Base-by-base conservation (phyloP, 805 yeast genomes). In the Suhomyces kilbournensis region DNA sequence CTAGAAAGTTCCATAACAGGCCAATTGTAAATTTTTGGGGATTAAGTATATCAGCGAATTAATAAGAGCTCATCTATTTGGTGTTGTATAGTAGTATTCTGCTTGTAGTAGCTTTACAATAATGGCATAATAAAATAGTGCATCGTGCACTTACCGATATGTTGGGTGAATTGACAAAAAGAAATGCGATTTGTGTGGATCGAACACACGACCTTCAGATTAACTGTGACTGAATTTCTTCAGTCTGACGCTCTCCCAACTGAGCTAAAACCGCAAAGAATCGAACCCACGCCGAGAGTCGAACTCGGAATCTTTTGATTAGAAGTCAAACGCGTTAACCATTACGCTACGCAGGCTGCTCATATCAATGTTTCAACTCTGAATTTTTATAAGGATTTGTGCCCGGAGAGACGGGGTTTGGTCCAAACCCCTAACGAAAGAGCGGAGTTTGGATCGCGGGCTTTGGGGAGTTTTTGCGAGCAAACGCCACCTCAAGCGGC, bases 291-390 rank as follows among this genome's bases (percentile, higher is more conserved):
- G 74, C 67, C 75, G 74, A 70, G 83, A 78, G 81, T 79, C 83
- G 83, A 79, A 79, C 83, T 80, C 82, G 77, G 78, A 79, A 78
- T 79, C 83, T 78, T 77, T 78, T 79, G 83, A 79, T 79, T 78
- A 79, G 83, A 79, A 79, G 82, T 79, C 82, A 79, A 79, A 79
- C 81, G 83, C 83, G 83, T 77, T 79, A 78, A 79, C 83, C 83
- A 79, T 79, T 79, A 77, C 82, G 83, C 83, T 77, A 79, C 82
- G 72, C 80, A 74, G 79, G 80, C 81, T 9, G 22, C 19, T 9
- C n/a, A 8, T 38, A n/a, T 15, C 3, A 26, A 26, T 26, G 1
- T 4, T 2, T 4, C 12, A 6, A 25, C 12, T 3, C 12, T 2
- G 12, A 8, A 26, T 2, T 26, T 26, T 2, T 22, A 26, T 26